Base-by-base conservation (phyloP, 1,284 basidiomycete genomes). In the Lentinula novae-zelandiae region DNA sequence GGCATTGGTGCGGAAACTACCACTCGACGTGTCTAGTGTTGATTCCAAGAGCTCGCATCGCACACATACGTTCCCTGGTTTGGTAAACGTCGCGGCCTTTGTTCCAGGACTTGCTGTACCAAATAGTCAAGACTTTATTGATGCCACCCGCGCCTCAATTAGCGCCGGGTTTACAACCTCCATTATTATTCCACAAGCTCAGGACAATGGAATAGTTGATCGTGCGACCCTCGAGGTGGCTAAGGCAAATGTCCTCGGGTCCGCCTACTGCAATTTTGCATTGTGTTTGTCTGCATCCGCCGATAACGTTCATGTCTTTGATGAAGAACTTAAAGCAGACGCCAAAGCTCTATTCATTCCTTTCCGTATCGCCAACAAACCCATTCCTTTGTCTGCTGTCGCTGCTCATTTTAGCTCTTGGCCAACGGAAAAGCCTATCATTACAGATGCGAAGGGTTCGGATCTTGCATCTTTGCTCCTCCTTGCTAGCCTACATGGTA, bases 41-140 rank as follows among this genome's bases (percentile, higher is more conserved):
- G 97, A 99, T 74, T 94, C 87, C 78, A 98, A 99, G 85, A 95
- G 92, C 56, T 96, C 95, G 33, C 94, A 96, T 74, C 82, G 85
- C 58, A 96, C 94, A 1, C 88, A 95, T 73, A 89, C 85, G 12
- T 93, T 99, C 83, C 96, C 96, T 13, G 96, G 96, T 5, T 81
- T 99, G 34, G 81, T 98, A 75, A 95, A 95, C 68, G 84, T 98
- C 56, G 85, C 91, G 50, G 85, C 93, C 3, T 98, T 95, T 70
- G 86, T 95, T n/a, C 95, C 96, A 13, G 81, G 79, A 63, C 72
- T 95, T 36, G 82, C 83, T 8, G 75, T 81, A 42, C 72, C 79
- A n/a, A 78, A 78, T 53, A 89, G 84, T 44, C 73, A 81, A 39
- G 92, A 93, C 69, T 82, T 96, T 63, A 76, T 78, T 15, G 75